Conservation (phyloP, 208 protist species). For the Leishmania guyanensis region DNA sequence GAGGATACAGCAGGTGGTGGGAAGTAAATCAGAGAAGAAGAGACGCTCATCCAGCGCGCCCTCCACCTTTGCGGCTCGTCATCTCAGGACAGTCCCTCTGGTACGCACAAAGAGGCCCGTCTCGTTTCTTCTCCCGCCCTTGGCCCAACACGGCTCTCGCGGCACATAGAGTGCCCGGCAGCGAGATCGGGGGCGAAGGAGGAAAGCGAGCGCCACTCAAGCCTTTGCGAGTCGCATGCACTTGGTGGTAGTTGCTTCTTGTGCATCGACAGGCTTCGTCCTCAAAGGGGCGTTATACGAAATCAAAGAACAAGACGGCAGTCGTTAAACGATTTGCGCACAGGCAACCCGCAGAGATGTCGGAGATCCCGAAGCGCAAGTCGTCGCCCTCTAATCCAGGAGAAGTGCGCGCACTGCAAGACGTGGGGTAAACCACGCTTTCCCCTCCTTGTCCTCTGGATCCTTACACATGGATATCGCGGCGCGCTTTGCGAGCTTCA, state of each 20-base stretch:
- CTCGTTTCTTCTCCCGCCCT: background rate
- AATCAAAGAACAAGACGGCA: background rate
- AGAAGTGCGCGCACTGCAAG: conserved; percentile 65
- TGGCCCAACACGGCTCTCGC: background rate
- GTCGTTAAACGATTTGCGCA: background rate
- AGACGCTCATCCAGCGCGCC: background rate
- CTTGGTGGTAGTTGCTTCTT: background rate
- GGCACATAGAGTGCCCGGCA: background rate
- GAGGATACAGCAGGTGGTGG: background rate
- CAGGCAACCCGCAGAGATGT: background rate
- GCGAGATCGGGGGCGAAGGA: background rate
- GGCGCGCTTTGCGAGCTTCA: conserved; percentile 61
- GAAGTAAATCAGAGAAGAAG: background rate
- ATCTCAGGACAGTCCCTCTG: background rate
- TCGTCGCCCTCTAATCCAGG: conserved; percentile 42
- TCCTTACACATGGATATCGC: conserved; percentile 73
- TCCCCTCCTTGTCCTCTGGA: conserved; percentile 13
- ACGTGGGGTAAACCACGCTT: conserved; percentile 70
- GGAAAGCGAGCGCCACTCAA: background rate
- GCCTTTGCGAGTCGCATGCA: background rate
- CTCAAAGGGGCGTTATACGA: conserved; percentile 7
- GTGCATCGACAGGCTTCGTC: background rate
- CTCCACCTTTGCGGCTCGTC: background rate
- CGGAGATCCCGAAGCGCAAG: background rate
- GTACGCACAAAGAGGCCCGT: background rate